Evolutionary conservation across 2,329 filamentous ascomycete genomes (phyloP).

Genomic region (Colletotrichum horii): DNA sequence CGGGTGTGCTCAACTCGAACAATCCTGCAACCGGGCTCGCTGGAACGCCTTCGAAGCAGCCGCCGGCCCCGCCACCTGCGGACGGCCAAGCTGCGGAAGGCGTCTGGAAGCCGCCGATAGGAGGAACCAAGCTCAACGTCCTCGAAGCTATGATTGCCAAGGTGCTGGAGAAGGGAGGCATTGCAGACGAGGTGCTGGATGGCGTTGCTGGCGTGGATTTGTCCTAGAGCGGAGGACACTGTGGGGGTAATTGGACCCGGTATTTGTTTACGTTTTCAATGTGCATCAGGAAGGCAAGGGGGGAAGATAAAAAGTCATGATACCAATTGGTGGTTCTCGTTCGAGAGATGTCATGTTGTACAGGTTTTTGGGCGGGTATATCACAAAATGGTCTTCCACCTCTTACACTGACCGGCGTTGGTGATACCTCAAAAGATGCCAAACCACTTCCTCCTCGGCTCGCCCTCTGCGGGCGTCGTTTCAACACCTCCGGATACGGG

Average conservation of each 20-base stretch:
- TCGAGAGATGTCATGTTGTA: conserved; percentile 13
- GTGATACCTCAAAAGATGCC: conserved; percentile 71
- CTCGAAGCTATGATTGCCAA: conserved; percentile 78
- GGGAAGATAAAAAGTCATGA: conserved; percentile 9
- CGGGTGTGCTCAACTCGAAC: conserved; percentile 69
- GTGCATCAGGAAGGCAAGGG: neutral
- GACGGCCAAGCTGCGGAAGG: conserved; percentile 68
- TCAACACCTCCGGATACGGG: conserved; percentile 1
- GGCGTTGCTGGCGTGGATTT: conserved; percentile 80
- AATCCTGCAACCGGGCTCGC: conserved; percentile 58
- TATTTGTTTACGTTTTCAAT: neutral
- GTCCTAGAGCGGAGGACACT: conserved; percentile 44
- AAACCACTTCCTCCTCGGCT: conserved; percentile 75
- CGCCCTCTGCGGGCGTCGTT: conserved; percentile 18
- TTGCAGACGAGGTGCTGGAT: conserved; percentile 85
- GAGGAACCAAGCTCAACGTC: conserved; percentile 78
- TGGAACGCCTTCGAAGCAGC: conserved; percentile 38
- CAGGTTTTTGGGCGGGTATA: conserved; percentile 14
- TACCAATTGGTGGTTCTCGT: conserved; percentile 13
- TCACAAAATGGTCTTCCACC: neutral
- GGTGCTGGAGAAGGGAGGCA: conserved; percentile 77
- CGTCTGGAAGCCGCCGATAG: conserved; percentile 86
- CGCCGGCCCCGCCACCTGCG: conserved; percentile 43
- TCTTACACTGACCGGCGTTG: neutral
- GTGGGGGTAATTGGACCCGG: neutral